Evolutionary conservation across 257 asterid genomes (phyloP).

Genomic region (Haberlea rhodopensis): DNA sequence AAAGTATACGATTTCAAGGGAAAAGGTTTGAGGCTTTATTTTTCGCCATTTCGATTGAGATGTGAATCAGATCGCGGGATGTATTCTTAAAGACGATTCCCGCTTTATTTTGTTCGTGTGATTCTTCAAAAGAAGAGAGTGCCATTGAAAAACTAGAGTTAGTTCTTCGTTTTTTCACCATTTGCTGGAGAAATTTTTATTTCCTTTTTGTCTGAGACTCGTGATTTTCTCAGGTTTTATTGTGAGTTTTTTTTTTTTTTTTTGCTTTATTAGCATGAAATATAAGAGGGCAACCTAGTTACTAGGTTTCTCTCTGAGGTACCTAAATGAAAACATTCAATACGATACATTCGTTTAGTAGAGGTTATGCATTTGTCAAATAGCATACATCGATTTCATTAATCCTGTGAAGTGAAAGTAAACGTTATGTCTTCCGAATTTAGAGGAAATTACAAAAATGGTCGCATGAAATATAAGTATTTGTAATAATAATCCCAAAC

Average conservation of each 20-base stretch:
- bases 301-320: not conserved
- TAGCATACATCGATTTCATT: too few relatives aligned
- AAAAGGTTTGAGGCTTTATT: constrained; percentile 25
- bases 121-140: not conserved
- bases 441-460: too few relatives aligned
- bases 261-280: not conserved
- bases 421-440: too few relatives aligned
- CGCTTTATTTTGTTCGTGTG: not conserved
- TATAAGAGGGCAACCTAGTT: not conserved
- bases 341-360: not conserved
- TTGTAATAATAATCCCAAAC: too few relatives aligned
- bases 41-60: not conserved
- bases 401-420: too few relatives aligned
- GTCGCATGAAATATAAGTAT: too few relatives aligned
- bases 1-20: constrained; percentile 33
- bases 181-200: not conserved
- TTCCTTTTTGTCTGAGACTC: not conserved
- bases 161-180: not conserved
- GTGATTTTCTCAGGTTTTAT: too few relatives aligned
- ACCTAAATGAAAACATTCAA: not conserved
- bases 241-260: not conserved
- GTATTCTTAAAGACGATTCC: not conserved
- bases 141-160: not conserved
- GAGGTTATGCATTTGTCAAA: not conserved
- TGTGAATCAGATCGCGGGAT: not conserved